Base-by-base conservation (phyloP, 306 rosid species). In the Dalbergia cochinchinensis region DNA sequence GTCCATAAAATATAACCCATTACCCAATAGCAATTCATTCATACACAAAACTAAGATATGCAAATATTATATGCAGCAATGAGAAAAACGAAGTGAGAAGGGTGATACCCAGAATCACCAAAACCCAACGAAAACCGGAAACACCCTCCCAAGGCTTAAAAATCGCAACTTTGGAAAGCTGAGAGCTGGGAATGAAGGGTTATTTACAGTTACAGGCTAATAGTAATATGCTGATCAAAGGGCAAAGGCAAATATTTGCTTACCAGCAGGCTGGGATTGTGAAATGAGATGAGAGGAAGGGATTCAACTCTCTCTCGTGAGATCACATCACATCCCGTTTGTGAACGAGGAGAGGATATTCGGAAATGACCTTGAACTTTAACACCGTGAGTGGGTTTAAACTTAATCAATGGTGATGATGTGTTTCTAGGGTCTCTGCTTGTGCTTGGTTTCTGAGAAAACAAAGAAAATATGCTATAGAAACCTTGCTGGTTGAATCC, bases 11-110 rank as follows among this genome's bases (percentile, higher is more conserved):
- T 41, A 26, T 26, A 26, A 26, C 31, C 57, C n/a, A 77, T 14
- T 4, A 66, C 47, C 74, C 67, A 77, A 55, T 42, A 77, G 16
- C 22, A 54, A 22, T 53, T 77, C 47, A 66, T 53, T 66, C 81
- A 55, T 11, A 66, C 9, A 15, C 19, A 66, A 77, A 65, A 65
- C n/a, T 37, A 65, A 65, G 4, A 65, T 39, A 39, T 19, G 58
- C 6, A 54, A 51, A 65, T 68, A 42, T 0, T 68, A 42, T 0
- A 54, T 64, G 20, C 33, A 54, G 35, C 10, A 53, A 35, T 34
- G 64, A 51, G 4, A 10, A n/a, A 72, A 34, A 13, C 10, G 31
- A 74, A 58, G 11, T 42, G 62, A 16, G 48, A 76, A 77, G 39
- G 35, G 65, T 53, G 62, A 65, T 57, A 61, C 44, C 41, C 45